phyloP scores from a whole-genome alignment of 2,329 filamentous ascomycete species.

The Colletotrichum coccodes region DNA sequence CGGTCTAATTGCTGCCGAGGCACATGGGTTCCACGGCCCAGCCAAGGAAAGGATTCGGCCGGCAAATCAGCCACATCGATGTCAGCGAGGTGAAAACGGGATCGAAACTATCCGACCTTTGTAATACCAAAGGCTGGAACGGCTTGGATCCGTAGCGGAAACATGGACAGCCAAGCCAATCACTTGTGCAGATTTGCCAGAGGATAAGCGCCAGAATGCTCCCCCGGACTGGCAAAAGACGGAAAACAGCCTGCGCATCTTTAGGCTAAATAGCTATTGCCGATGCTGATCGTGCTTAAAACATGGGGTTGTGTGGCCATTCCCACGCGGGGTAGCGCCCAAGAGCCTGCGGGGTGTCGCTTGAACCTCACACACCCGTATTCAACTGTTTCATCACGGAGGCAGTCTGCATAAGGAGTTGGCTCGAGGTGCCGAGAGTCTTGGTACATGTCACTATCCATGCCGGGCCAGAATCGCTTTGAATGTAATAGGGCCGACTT shows the following conservation, averaged over 20 bases:
- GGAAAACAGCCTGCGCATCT: not conserved
- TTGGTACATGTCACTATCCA: not conserved
- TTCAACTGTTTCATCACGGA: not conserved
- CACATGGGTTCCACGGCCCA: no score
- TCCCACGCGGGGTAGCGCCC: constrained; percentile 17
- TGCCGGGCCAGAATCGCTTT: not conserved
- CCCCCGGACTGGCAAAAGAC: constrained; percentile 13
- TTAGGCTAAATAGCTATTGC: constrained; percentile 31
- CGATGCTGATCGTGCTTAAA: constrained; percentile 2
- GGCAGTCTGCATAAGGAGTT: not conserved
- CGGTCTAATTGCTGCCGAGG: constrained; percentile 1
- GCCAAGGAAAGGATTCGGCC: not conserved
- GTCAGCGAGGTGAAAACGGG: not conserved
- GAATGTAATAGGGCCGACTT: not conserved
- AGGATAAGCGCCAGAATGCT: not conserved
- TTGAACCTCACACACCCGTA: not conserved
- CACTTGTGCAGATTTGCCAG: not conserved
- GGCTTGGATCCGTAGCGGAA: not conserved
- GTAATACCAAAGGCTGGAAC: no score
- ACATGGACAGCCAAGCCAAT: not conserved
- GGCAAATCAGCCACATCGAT: not conserved
- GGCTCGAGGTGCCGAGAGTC: not conserved
- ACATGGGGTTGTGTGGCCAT: not conserved
- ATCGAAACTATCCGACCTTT: not conserved
- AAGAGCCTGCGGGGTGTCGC: not conserved